Conservation (phyloP, 2,329 filamentous ascomycete genomes). For the Lithohypha guttulata region DNA sequence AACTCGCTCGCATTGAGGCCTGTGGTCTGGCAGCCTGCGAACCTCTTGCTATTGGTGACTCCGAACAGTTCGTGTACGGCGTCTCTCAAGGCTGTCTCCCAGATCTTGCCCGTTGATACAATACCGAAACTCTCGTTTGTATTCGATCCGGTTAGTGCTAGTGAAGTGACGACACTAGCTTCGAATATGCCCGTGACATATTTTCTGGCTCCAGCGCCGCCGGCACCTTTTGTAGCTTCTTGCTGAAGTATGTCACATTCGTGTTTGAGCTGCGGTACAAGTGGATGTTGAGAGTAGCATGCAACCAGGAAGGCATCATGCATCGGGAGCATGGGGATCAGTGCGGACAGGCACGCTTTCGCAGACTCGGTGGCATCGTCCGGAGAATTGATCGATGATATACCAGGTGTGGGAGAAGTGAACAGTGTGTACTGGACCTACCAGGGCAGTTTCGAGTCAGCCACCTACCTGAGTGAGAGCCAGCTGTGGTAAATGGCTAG, state of each 20-base stretch:
- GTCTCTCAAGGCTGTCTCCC: conserved; percentile 60
- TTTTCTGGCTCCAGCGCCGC: conserved; percentile 27
- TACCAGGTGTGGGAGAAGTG: conserved; percentile 52
- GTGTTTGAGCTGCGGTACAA: conserved; percentile 53
- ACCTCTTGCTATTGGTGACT: conserved; percentile 37
- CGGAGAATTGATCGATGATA: conserved; percentile 68
- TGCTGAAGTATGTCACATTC: conserved; percentile 24
- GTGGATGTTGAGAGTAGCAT: conserved; percentile 76
- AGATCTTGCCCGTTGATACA: conserved; percentile 74
- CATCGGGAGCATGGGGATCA: conserved; percentile 32
- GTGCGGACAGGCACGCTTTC: conserved; percentile 47
- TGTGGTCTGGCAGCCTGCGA: conserved; percentile 72
- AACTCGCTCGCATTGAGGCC: conserved; percentile 71
- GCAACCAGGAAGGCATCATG: conserved; percentile 73
- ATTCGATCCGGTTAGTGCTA: conserved; percentile 44
- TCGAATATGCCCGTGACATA: conserved; percentile 80
- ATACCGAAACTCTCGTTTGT: conserved; percentile 58
- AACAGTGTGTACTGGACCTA: conserved; percentile 47
- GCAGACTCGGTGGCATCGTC: conserved; percentile 56
- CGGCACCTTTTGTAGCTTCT: conserved; percentile 9
- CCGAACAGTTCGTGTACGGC: conserved; percentile 57
- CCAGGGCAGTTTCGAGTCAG: background rate
- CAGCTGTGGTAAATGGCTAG: background rate
- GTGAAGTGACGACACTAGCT: conserved; percentile 57
- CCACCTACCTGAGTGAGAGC: background rate